phyloP scores from a whole-genome alignment of 2,329 filamentous ascomycete genomes.

The Aspergillaceae sp. region DNA sequence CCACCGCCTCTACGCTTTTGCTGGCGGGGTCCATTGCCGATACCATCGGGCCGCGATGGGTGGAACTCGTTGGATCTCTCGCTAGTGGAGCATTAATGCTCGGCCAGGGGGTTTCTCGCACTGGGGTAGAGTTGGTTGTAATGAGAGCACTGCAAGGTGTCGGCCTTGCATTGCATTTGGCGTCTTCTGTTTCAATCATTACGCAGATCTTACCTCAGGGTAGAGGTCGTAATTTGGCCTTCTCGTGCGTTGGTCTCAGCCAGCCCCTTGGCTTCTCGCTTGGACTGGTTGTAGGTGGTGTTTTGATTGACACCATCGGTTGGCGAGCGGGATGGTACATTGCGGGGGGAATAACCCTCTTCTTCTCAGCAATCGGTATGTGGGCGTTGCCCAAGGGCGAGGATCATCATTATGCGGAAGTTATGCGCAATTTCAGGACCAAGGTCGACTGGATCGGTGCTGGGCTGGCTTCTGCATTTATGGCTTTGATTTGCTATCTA shows the following conservation, averaged over 20 bases:
- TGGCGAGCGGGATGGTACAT: constrained; percentile 44
- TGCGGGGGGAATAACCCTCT: constrained; percentile 23
- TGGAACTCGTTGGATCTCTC: constrained; percentile 41
- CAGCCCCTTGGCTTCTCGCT: constrained; percentile 6
- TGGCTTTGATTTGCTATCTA: constrained; percentile 46
- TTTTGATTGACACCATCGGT: constrained; percentile 36
- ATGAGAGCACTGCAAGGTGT: constrained; percentile 42
- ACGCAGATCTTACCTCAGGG: constrained; percentile 36
- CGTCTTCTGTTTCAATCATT: constrained; percentile 42
- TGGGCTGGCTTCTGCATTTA: constrained; percentile 36
- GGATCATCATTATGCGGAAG: constrained; percentile 20
- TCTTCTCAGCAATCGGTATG: constrained; percentile 33
- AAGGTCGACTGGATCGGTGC: constrained; percentile 50
- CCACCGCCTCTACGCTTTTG: constrained; percentile 33
- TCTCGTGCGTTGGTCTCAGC: constrained; percentile 21
- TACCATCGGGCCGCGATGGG: constrained; percentile 40
- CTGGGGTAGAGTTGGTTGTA: constrained; percentile 37
- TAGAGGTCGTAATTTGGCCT: constrained; percentile 40
- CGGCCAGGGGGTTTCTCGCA: constrained; percentile 36
- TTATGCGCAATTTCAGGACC: constrained; percentile 6
- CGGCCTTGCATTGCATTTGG: constrained; percentile 41
- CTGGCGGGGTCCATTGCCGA: constrained; percentile 45
- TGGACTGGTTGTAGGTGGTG: constrained; percentile 13
- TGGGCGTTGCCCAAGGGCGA: constrained; percentile 21
- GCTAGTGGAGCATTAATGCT: constrained; percentile 38